Evolutionary conservation across 163 green algal species (phyloP).

Genomic region (Trebouxiophyceae sp.): DNA sequence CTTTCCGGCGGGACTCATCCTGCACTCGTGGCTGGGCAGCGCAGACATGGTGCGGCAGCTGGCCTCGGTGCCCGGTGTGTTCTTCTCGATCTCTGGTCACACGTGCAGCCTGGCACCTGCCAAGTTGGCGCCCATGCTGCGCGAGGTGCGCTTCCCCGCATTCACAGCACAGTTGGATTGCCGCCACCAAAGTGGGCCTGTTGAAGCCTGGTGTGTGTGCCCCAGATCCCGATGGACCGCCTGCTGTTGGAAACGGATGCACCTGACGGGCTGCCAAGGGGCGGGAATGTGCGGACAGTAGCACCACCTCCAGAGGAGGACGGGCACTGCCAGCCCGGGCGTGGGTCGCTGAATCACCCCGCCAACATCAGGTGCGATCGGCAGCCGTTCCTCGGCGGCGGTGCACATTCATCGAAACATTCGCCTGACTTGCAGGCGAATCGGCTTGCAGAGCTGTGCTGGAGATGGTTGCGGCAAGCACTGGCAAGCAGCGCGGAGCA

Average conservation of each 20-base stretch:
- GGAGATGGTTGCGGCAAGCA: too few relatives aligned
- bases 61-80: constrained; percentile 10
- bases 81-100: constrained; percentile 42
- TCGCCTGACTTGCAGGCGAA: too few relatives aligned
- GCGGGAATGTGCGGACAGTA: too few relatives aligned
- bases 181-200: not conserved
- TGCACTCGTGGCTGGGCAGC: constrained; percentile 39
- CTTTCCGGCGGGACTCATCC: constrained; percentile 24
- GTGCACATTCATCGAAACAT: too few relatives aligned
- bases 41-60: constrained; percentile 25
- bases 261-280: constrained; percentile 40
- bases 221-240: constrained; percentile 28
- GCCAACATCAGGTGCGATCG: constrained; percentile 20
- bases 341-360: constrained; percentile 13
- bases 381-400: too few relatives aligned
- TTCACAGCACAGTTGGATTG: not conserved
- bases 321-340: too few relatives aligned
- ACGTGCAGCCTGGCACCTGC: constrained; percentile 5
- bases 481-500: too few relatives aligned
- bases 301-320: too few relatives aligned
- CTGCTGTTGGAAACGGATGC: constrained; percentile 46
- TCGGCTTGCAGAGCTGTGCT: too few relatives aligned
- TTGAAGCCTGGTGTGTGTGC: not conserved
- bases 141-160: constrained; percentile 7
- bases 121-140: constrained; percentile 37